Evolutionary conservation across 306 rosid species (phyloP).

Genomic region (Myrica gale): DNA sequence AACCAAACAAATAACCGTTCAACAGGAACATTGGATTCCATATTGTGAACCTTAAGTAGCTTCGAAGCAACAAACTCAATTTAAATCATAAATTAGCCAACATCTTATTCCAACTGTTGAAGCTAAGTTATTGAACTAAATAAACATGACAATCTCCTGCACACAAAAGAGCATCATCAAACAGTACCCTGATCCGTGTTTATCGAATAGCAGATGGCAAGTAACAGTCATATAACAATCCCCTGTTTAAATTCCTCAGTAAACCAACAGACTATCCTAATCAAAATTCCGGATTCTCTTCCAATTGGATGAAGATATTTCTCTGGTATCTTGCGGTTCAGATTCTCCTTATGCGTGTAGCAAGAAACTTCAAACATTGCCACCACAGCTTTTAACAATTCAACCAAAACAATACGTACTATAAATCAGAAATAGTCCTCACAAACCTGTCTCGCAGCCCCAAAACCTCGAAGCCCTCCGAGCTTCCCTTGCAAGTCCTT

Average conservation of each 20-base stretch:
- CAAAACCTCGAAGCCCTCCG: slow-evolving; percentile 73
- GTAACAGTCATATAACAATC: neutral
- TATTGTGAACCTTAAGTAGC: neutral
- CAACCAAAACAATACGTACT: neutral
- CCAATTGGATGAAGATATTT: neutral
- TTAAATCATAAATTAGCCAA: neutral
- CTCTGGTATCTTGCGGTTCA: neutral
- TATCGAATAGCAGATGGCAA: neutral
- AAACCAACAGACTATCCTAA: slow-evolving; percentile 1
- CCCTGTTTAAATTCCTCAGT: neutral
- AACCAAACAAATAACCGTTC: neutral
- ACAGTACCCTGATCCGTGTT: neutral
- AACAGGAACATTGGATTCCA: neutral
- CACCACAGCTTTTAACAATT: neutral
- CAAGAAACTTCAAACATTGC: neutral
- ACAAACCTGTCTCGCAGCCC: slow-evolving; percentile 80
- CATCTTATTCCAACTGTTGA: neutral
- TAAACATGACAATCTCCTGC: no score
- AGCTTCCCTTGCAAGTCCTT: slow-evolving; percentile 69
- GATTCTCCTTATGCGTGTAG: neutral
- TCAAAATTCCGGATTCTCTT: neutral
- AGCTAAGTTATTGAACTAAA: neutral
- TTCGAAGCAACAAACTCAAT: neutral
- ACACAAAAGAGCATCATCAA: no score
- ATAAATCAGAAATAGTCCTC: neutral